Evolutionary conservation across 108 stramenopile species (phyloP), one percentile per base, ranked within the genome.

Genomic region (Nitzschia sp.): DNA sequence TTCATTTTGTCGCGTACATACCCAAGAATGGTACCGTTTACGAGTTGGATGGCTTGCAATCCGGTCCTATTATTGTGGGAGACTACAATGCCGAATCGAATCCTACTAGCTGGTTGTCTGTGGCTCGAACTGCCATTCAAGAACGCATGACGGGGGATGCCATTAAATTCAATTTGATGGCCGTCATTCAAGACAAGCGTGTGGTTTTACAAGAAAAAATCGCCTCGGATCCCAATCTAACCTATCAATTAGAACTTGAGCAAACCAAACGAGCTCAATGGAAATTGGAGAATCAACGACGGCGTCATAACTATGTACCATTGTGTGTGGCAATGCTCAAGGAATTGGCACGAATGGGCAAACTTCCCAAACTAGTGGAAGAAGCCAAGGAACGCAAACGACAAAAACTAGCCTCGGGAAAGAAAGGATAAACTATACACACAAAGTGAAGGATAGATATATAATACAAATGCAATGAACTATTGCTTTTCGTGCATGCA

Each of bases 161-260:
- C 46, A 96, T 97, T 59, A 91, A 96, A 77, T 97, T 96, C 75
- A 96, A 97, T 78, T 78, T 97, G 30, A 90, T 98, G 94, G 94
- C 95, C 8, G 80, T 97, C 64, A 81, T 89, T 25, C 79, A 87
- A 68, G 90, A 94, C 73, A 73, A 86, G 27, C 81, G 89, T 5
- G 62, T 77, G 23, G 72, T 59, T 25, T 58, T 95, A 8, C 51
- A 84, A 45, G 71, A 70, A 48, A 63, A 72, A 35, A 45, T 93
- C 57, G 72, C 74, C 47, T 18, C 49, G 21, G 49, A 53, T 34
- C 49, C 23, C 9, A 64, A 68, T 34, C 48, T 78, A 24, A 64
- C 49, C 11, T 71, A 74, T 0, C 64, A 64, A 25, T 64, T 89
- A 49, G 71, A 86, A 48, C 60, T 64, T 23, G 90, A 92, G 81